phyloP scores from a whole-genome alignment of 805 yeast genomes.

The Vanderwaltozyma verrucispora region DNA sequence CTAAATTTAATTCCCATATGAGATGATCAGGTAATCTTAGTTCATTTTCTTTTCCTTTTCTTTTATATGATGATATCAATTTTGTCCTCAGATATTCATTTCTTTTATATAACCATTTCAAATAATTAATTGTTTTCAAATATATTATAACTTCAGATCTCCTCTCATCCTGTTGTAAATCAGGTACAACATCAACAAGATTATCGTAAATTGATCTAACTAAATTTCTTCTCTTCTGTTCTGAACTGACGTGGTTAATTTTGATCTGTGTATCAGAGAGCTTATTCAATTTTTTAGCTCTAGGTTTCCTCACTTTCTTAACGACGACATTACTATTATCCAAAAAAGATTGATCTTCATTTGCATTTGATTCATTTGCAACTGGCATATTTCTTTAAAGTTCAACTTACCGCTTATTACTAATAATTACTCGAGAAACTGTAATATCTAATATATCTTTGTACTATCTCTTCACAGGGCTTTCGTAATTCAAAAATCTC shows the following conservation, averaged over 20 bases:
- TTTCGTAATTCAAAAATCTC: no score
- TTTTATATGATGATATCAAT: constrained; percentile 25
- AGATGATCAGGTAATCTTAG: not conserved
- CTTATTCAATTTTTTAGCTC: constrained; percentile 5
- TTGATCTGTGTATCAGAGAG: constrained; percentile 20
- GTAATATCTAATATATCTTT: no score
- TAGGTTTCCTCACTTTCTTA: constrained; percentile 7
- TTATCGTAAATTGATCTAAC: constrained; percentile 74
- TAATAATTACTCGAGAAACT: no score
- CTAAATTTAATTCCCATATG: constrained; percentile 4
- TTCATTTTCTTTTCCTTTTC: not conserved
- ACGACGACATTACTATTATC: no score
- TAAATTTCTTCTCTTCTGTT: constrained; percentile 77
- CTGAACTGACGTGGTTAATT: constrained; percentile 76
- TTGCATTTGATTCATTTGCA: no score
- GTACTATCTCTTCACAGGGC: no score
- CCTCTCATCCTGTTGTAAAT: constrained; percentile 54
- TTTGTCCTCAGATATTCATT: constrained; percentile 36
- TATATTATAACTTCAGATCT: constrained; percentile 73
- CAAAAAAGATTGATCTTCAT: no score
- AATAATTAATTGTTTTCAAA: constrained; percentile 49
- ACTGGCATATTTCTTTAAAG: no score
- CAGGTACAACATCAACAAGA: constrained; percentile 68
- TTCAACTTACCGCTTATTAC: no score
- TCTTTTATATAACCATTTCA: constrained; percentile 40